Conservation (phyloP, 345 rosid genomes). For the Stellera chamaejasme region DNA sequence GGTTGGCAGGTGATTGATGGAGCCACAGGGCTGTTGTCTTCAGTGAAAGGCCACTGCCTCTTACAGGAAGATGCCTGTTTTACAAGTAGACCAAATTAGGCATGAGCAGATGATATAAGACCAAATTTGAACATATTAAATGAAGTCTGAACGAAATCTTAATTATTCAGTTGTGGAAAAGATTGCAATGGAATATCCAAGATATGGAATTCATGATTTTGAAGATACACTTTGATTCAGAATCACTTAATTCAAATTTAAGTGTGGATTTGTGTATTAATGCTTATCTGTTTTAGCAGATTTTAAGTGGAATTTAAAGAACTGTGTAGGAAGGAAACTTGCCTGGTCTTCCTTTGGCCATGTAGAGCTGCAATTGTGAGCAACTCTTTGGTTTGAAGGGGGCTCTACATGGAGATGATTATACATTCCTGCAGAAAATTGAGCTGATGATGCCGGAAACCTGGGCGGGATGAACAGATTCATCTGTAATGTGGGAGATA, state of each 20-base stretch:
- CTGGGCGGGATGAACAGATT: conserved; percentile 19
- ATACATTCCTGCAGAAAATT: conserved; percentile 27
- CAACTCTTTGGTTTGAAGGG: conserved; percentile 53
- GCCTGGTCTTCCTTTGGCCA: conserved; percentile 43
- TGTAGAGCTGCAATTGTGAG: conserved; percentile 14
- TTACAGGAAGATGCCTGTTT: conserved; percentile 33
- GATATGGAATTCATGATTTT: too few relatives aligned
- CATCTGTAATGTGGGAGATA: conserved; percentile 23
- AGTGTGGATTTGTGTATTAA: too few relatives aligned
- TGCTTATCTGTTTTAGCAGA: too few relatives aligned
- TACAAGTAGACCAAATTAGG: not conserved
- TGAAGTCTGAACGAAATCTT: too few relatives aligned
- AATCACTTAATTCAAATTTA: too few relatives aligned
- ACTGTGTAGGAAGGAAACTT: not conserved
- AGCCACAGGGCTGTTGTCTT: conserved; percentile 22
- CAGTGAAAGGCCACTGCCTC: conserved; percentile 27
- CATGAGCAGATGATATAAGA: conserved; percentile 1
- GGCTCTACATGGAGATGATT: conserved; percentile 33
- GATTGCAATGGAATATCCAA: too few relatives aligned
- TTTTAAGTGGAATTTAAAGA: too few relatives aligned
- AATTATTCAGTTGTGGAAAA: too few relatives aligned
- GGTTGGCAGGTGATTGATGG: conserved; percentile 5
- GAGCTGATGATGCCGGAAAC: conserved; percentile 15
- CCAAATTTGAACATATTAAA: not conserved
- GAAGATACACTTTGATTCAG: too few relatives aligned